Conservation (phyloP, 169 alveolate species). For the Plasmodium inui region DNA sequence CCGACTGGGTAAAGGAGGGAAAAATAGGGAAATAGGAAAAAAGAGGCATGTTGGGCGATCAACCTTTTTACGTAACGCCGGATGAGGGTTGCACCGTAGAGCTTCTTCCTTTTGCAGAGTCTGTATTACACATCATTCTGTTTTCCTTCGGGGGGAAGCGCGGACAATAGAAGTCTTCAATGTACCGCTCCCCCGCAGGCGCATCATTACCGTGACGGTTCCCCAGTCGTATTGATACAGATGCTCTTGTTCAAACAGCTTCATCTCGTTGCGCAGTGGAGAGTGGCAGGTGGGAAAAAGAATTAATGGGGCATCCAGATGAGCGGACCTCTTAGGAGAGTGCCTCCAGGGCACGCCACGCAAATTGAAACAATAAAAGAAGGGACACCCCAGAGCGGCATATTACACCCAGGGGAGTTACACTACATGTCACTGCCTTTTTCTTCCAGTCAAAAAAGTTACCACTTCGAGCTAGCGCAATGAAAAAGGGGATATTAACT, state of each 20-base stretch:
- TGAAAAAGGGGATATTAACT: neutral
- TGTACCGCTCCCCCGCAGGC: neutral
- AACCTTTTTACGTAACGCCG: neutral
- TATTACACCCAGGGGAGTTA: neutral
- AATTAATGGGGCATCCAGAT: neutral
- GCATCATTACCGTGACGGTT: constrained; percentile 38
- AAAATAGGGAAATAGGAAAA: neutral
- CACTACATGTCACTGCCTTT: neutral
- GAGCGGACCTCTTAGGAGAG: neutral
- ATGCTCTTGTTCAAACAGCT: constrained; percentile 45
- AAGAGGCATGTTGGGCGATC: neutral
- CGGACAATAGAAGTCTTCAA: neutral
- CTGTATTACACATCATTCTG: neutral
- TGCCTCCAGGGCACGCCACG: neutral
- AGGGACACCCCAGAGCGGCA: neutral
- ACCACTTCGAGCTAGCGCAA: neutral
- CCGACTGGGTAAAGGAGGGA: neutral
- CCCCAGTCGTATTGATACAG: constrained; percentile 56
- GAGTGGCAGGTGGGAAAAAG: neutral
- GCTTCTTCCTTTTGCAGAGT: neutral
- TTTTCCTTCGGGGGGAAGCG: too few species aligned
- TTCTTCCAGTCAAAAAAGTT: neutral
- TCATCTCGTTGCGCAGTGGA: neutral
- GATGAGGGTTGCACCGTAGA: too few species aligned
- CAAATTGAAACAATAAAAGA: neutral